Evolutionary conservation across 805 yeast genomes (phyloP).

Genomic region (Cyberlindnera veronae): DNA sequence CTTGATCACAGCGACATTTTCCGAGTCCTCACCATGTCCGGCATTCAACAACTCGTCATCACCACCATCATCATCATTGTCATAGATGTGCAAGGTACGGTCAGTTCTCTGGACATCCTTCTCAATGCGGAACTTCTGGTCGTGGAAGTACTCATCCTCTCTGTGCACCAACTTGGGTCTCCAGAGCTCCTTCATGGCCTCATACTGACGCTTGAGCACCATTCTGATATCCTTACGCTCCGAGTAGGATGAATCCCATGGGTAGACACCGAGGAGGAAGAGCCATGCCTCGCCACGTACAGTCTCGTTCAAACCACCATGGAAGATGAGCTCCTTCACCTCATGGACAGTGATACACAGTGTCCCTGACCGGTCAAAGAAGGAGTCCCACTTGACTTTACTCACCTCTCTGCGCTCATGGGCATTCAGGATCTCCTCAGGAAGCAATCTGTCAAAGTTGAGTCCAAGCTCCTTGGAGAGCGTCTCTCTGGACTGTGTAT

Average conservation of each 20-base stretch:
- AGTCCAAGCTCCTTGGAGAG: slow-evolving; percentile 60
- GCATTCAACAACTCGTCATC: neutral
- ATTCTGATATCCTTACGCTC: slow-evolving; percentile 61
- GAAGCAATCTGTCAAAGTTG: slow-evolving; percentile 49
- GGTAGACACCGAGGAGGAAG: slow-evolving; percentile 75
- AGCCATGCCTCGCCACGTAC: slow-evolving; percentile 81
- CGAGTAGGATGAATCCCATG: slow-evolving; percentile 77
- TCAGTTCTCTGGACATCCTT: slow-evolving; percentile 94
- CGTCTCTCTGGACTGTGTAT: slow-evolving; percentile 52
- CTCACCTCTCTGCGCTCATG: slow-evolving; percentile 65
- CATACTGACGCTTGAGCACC: slow-evolving; percentile 58
- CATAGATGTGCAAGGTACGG: slow-evolving; percentile 65
- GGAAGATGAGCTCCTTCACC: slow-evolving; percentile 80
- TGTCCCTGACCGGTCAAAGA: slow-evolving; percentile 78
- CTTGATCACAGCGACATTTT: slow-evolving; percentile 58
- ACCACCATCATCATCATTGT: slow-evolving; percentile 31
- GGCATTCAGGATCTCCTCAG: slow-evolving; percentile 54
- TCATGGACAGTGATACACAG: slow-evolving; percentile 69
- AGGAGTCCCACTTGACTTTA: slow-evolving; percentile 75
- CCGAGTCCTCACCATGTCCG: slow-evolving; percentile 5
- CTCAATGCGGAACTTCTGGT: slow-evolving; percentile 85
- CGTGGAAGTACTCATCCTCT: slow-evolving; percentile 72
- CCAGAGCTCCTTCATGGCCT: slow-evolving; percentile 70
- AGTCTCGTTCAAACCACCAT: slow-evolving; percentile 69
- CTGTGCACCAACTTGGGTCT: slow-evolving; percentile 46